Evolutionary conservation across 2,329 filamentous ascomycete genomes (phyloP).

Genomic region (Dryadomyces quercivorus): DNA sequence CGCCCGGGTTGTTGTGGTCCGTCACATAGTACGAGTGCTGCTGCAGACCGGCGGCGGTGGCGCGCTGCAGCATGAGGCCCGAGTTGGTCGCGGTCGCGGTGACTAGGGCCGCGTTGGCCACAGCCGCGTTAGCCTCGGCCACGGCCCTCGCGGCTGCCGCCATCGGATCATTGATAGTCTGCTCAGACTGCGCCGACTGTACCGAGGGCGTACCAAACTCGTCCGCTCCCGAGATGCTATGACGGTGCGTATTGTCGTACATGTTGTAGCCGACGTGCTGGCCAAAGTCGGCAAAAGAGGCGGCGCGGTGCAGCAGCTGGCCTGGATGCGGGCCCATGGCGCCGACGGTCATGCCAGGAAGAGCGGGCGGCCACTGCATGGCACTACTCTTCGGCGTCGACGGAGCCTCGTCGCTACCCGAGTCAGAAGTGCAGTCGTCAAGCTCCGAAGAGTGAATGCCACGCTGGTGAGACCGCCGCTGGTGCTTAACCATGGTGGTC

Average conservation of each 20-base stretch:
- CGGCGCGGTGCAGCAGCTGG: slow-evolving; percentile 35
- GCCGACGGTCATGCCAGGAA: slow-evolving; percentile 25
- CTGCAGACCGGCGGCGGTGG: slow-evolving; percentile 33
- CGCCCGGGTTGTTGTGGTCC: slow-evolving; percentile 48
- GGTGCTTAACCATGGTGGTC: slow-evolving; percentile 59
- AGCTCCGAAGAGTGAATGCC: slow-evolving; percentile 43
- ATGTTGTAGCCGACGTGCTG: slow-evolving; percentile 32
- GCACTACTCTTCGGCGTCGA: slow-evolving; percentile 42
- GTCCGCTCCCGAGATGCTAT: slow-evolving; percentile 32
- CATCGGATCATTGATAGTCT: too few relatives aligned
- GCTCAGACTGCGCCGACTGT: too few relatives aligned
- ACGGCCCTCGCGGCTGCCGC: too few relatives aligned
- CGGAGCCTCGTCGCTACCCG: slow-evolving; percentile 46
- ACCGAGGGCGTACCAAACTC: slow-evolving; percentile 30
- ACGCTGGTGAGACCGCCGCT: slow-evolving; percentile 48
- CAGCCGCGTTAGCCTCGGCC: slow-evolving; percentile 3
- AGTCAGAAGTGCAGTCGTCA: slow-evolving; percentile 43
- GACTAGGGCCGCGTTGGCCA: slow-evolving; percentile 3
- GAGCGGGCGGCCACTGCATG: slow-evolving; percentile 36
- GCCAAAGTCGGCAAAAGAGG: slow-evolving; percentile 42
- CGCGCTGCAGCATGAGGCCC: slow-evolving; percentile 34
- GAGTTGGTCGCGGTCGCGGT: slow-evolving; percentile 22
- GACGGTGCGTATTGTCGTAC: slow-evolving; percentile 30
- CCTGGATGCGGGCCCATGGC: slow-evolving; percentile 17
- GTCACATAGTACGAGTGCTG: slow-evolving; percentile 42